These are phyloP conservation scores for Mucuna pruriens DNA, from an alignment of 306 rosid genomes.

Conservation along the genomic window DNA sequence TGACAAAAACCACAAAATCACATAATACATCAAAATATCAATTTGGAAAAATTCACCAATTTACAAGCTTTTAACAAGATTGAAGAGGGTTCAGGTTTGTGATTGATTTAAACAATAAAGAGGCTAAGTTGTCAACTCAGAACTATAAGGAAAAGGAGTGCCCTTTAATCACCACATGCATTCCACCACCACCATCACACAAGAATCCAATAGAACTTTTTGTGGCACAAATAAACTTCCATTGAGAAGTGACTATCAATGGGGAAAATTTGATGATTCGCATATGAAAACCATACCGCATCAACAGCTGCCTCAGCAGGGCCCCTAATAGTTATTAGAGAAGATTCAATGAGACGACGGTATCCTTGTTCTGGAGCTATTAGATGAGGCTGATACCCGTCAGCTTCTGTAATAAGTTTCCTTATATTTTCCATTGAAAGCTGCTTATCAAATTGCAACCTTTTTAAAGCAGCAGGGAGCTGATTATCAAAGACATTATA, in stretches of 20 bases:
- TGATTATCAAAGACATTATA: slow-evolving; percentile 92
- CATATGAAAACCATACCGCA: slow-evolving; percentile 62
- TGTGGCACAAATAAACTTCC: not conserved
- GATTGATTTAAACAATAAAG: not conserved
- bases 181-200: slow-evolving; percentile 2
- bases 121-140: not conserved
- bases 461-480: slow-evolving; percentile 91
- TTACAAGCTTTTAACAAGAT: not conserved
- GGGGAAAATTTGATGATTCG: slow-evolving; percentile 5
- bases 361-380: slow-evolving; percentile 99
- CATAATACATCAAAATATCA: not conserved
- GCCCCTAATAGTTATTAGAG: slow-evolving; percentile 82
- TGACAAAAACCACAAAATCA: slow-evolving; percentile 7
- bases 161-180: slow-evolving; percentile 15
- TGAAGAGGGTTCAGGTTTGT: not conserved
- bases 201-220: not conserved
- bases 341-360: slow-evolving; percentile 87
- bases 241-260: not conserved
- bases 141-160: slow-evolving; percentile 12
- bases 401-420: slow-evolving; percentile 93
- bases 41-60: not conserved
- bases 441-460: slow-evolving; percentile 93
- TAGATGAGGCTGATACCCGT: slow-evolving; percentile 97
- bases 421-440: slow-evolving; percentile 93
- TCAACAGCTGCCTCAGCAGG: slow-evolving; percentile 97